Conservation (phyloP, 768 basidiomycete species). For the Trametes coccinea region DNA sequence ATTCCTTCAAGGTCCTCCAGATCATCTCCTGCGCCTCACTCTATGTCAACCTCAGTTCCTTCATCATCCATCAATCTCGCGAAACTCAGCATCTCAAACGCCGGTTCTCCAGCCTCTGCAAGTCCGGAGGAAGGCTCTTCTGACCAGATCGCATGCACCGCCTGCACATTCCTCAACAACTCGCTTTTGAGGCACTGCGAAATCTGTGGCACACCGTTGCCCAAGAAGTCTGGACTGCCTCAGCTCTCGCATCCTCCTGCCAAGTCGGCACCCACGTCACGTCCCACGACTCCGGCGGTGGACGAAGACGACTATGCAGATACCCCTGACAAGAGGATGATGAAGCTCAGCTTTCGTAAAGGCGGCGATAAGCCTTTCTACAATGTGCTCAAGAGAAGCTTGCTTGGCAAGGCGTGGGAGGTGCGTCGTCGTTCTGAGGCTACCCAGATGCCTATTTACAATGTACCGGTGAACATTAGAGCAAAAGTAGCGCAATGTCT, state of each 20-base stretch:
- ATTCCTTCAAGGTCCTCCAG: slow-evolving; percentile 21
- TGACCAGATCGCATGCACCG: slow-evolving; percentile 64
- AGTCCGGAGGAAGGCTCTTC: not conserved
- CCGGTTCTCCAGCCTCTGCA: slow-evolving; percentile 34
- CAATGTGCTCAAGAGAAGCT: slow-evolving; percentile 64
- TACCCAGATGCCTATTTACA: not conserved
- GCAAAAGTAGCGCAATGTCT: slow-evolving; percentile 31
- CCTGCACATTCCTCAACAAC: slow-evolving; percentile 93
- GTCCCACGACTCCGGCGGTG: slow-evolving; percentile 53
- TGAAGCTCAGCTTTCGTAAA: slow-evolving; percentile 88
- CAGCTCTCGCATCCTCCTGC: slow-evolving; percentile 32
- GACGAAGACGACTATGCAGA: slow-evolving; percentile 36
- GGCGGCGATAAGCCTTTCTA: slow-evolving; percentile 90
- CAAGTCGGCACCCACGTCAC: slow-evolving; percentile 67
- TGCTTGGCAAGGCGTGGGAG: slow-evolving; percentile 79
- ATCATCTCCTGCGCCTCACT: slow-evolving; percentile 28
- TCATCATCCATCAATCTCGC: slow-evolving; percentile 36
- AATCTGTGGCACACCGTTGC: slow-evolving; percentile 78
- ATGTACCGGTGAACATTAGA: slow-evolving; percentile 24
- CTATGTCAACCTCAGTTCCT: slow-evolving; percentile 43
- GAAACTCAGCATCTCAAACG: slow-evolving; percentile 27
- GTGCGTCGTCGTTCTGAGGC: slow-evolving; percentile 32
- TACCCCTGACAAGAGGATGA: slow-evolving; percentile 43
- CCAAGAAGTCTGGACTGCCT: slow-evolving; percentile 29
- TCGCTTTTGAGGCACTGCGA: slow-evolving; percentile 75